Conservation (phyloP, 495 filamentous ascomycete genomes). For the Glarea lozoyensis region DNA sequence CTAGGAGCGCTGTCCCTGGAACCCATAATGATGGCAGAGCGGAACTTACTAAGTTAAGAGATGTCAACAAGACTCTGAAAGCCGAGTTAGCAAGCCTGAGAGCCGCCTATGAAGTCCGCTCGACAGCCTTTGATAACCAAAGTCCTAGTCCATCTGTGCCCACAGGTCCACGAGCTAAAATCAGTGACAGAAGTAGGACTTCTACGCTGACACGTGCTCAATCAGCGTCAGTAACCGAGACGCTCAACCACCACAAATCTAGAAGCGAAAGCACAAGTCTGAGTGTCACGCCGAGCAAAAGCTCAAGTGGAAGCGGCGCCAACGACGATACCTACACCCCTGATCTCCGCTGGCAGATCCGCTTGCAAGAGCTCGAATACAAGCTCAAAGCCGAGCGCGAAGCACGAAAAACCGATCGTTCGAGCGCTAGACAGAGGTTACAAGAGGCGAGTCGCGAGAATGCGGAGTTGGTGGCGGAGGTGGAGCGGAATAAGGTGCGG, state of each 20-base stretch:
- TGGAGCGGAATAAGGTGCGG: conserved; percentile 52
- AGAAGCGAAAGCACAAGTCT: conserved; percentile 3
- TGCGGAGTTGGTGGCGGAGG: conserved; percentile 55
- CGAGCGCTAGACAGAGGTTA: conserved; percentile 71
- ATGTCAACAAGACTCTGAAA: conserved; percentile 73
- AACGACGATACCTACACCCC: conserved; percentile 21
- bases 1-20: conserved; percentile 40
- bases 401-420: conserved; percentile 74
- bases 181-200: conserved; percentile 7
- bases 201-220: conserved; percentile 16
- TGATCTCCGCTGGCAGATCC: conserved; percentile 72
- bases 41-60: conserved; percentile 63
- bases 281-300: background rate
- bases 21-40: conserved; percentile 29
- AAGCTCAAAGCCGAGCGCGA: conserved; percentile 86
- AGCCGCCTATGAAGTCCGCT: conserved; percentile 25
- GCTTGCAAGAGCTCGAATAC: conserved; percentile 78
- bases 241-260: conserved; percentile 8
- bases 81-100: conserved; percentile 73
- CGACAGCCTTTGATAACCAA: conserved; percentile 16
- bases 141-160: conserved; percentile 39
- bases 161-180: conserved; percentile 31
- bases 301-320: background rate
- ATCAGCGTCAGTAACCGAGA: conserved; percentile 16
- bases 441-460: conserved; percentile 78